Evolutionary conservation across 2,329 filamentous ascomycete species (phyloP), one percentile per base, ranked within the genome.

Genomic region (Rhinocladiella similis): DNA sequence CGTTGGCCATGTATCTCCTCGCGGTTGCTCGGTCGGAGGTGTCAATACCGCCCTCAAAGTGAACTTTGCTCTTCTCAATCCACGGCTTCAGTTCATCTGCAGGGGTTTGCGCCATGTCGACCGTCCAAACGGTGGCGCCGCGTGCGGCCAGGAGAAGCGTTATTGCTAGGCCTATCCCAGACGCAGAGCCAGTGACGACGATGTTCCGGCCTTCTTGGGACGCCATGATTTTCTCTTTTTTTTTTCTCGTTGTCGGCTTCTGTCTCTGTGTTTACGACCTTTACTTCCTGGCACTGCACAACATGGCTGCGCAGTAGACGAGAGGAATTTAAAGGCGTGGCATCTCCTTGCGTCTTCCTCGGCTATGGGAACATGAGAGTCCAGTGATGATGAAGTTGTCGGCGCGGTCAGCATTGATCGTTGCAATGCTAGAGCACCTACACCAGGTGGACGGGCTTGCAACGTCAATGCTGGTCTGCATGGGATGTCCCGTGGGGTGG

Each of bases 131-230:
- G 27, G 43, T 53, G 3, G 56, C 56, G 33, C 49, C 56, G 27
- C 56, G 42, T 22, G 50, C 48, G 14, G 52, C 47, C 10, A 59
- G 52, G 29, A 22, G 25, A 47, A 59, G 39, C 18, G 83, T 77
- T 38, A 84, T 80, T 41, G 83, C 79, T 46, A 81, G 80, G 59
- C 85, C 85, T 65, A 88, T 84, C 25, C 83, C 83, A 83, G 56
- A 57, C 45, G 83, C 86, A 56, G 84, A 84, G 56, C 85, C 85
- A 1, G 85, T 87, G 19, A 91, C 77, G 57, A 91, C 86, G 67
- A 91, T 83, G 27, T 55, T 59, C 29, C 50, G 50, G 33, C 53
- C 52, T 49, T 54, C 27, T 19, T 55, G 55, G 25, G 25, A 27
- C 14, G 51, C 47, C 56, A 58, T 54, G 38, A 4, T 27, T 27